A percentile compares a stretch with the other conserved stretches of the same genome.
Conservation (phyloP, 352 stramenopile species). For the Phytophthora pisi region DNA sequence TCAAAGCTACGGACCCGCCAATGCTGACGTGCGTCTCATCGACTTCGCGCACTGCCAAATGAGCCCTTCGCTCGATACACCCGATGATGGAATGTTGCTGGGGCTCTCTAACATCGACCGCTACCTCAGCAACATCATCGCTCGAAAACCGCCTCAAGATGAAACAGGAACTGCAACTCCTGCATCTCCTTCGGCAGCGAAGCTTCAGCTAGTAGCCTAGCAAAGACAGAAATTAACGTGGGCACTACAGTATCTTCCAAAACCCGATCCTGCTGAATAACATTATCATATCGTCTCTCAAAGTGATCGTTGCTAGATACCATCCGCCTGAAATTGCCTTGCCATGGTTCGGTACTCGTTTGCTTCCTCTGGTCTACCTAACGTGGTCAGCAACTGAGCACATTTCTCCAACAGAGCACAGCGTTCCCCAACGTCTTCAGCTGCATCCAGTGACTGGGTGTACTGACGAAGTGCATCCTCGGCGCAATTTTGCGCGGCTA, state of each 20-base stretch:
- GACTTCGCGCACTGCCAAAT: conserved; percentile 86
- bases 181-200: conserved; percentile 5
- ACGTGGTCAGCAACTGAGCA: conserved; percentile 64
- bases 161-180: conserved; percentile 3
- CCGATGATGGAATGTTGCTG: conserved; percentile 72
- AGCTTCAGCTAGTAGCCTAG: conserved; percentile 15
- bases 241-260: not conserved
- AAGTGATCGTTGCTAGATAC: conserved; percentile 11
- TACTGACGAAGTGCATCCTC: conserved; percentile 78
- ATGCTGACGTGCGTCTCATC: conserved; percentile 68
- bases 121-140: conserved; percentile 48
- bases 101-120: conserved; percentile 65
- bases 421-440: conserved; percentile 46
- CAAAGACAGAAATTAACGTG: not conserved
- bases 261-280: conserved; percentile 4
- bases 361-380: conserved; percentile 74
- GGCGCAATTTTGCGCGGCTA: conserved; percentile 80
- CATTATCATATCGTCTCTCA: conserved; percentile 9
- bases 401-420: conserved; percentile 64
- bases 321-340: conserved; percentile 43
- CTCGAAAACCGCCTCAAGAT: conserved; percentile 16
- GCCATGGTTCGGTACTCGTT: conserved; percentile 69
- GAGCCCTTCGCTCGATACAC: conserved; percentile 47
- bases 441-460: conserved; percentile 55
- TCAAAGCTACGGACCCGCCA: conserved; percentile 19